These are phyloP conservation scores for Neotropicomus parvogracilis DNA, from an alignment of 1,284 basidiomycete species.

Conservation along the genomic window DNA sequence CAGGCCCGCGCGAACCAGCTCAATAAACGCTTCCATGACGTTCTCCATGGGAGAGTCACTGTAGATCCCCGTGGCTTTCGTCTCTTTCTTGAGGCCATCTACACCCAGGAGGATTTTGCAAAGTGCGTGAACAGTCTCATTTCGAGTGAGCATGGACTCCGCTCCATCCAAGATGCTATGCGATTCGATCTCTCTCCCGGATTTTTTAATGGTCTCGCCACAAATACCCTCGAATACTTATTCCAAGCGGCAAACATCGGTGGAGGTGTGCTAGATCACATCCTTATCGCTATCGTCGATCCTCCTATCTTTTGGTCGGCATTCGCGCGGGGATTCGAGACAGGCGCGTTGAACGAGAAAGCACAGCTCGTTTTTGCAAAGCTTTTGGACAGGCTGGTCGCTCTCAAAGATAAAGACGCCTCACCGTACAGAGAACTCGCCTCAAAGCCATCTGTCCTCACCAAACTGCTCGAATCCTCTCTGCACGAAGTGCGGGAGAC, in stretches of 20 bases:
- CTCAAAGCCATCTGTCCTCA: conserved; percentile 33
- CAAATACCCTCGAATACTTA: conserved; percentile 42
- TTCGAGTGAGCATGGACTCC: conserved; percentile 39
- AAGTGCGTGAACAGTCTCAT: conserved; percentile 43
- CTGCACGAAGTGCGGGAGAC: conserved; percentile 34
- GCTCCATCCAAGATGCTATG: conserved; percentile 44
- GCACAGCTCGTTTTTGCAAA: conserved; percentile 47
- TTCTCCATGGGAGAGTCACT: conserved; percentile 22
- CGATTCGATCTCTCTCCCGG: conserved; percentile 37
- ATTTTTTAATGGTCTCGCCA: conserved; percentile 46
- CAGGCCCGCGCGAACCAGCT: conserved; percentile 22
- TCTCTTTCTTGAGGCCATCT: conserved; percentile 50
- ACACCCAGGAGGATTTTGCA: conserved; percentile 38
- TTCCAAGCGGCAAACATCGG: conserved; percentile 41
- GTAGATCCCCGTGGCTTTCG: conserved; percentile 14
- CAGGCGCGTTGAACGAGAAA: conserved; percentile 34
- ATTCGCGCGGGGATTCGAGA: conserved; percentile 40
- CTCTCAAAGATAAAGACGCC: conserved; percentile 35
- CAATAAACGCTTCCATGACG: conserved; percentile 26
- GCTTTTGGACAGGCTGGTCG: conserved; percentile 50
- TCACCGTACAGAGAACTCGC: conserved; percentile 41
- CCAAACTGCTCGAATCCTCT: conserved; percentile 37
- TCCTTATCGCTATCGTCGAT: conserved; percentile 44
- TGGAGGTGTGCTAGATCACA: conserved; percentile 42
- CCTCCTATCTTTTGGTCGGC: conserved; percentile 55